Conservation (phyloP, 352 stramenopile genomes). For the Peronosclerospora sorghi region DNA sequence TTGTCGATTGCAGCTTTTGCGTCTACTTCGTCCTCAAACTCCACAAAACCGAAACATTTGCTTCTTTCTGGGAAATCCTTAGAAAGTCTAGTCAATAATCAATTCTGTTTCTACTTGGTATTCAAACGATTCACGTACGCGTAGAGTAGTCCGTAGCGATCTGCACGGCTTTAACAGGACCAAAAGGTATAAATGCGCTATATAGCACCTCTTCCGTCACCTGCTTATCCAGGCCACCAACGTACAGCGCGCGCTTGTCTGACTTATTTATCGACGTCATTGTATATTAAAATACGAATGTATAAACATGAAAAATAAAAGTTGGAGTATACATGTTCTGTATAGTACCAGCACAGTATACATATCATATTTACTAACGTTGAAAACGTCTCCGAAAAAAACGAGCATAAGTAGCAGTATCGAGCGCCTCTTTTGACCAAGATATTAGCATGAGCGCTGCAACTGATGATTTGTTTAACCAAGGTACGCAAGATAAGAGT, state of each 20-base stretch:
- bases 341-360: too few species aligned
- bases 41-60: constrained; percentile 91
- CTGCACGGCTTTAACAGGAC: constrained; percentile 68
- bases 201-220: constrained; percentile 85
- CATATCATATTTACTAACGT: too few species aligned
- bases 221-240: constrained; percentile 83
- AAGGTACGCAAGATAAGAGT: constrained; percentile 34
- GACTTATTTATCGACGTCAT: constrained; percentile 25
- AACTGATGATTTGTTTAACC: constrained; percentile 79
- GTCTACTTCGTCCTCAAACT: constrained; percentile 86
- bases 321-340: too few species aligned
- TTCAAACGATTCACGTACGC: constrained; percentile 30
- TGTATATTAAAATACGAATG: neutral
- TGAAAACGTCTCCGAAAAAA: too few species aligned
- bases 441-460: constrained; percentile 55
- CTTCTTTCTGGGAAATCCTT: constrained; percentile 35
- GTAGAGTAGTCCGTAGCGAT: constrained; percentile 60
- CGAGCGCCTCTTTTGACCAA: constrained; percentile 1
- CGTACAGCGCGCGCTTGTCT: constrained; percentile 79
- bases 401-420: too few species aligned
- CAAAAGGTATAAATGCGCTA: constrained; percentile 76
- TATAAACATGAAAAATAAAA: too few species aligned
- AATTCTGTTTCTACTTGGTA: neutral
- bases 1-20: constrained; percentile 90
- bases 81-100: neutral